Evolutionary conservation across 306 rosid genomes (phyloP).

Genomic region (Nissolia schottii): DNA sequence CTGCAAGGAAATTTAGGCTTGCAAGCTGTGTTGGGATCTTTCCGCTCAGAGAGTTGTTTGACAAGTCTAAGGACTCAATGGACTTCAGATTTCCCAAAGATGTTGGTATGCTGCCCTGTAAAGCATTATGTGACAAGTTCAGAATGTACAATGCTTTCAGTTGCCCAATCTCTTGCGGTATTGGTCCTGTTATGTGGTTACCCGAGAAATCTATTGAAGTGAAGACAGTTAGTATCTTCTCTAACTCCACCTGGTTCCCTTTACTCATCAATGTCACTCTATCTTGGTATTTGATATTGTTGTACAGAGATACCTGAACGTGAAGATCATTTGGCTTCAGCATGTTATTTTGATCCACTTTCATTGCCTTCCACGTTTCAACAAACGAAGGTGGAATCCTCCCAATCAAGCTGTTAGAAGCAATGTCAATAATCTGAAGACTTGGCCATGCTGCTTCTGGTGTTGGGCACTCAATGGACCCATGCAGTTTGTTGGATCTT

Average conservation of each 20-base stretch:
- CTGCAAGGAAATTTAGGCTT: not conserved
- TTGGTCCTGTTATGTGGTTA: not conserved
- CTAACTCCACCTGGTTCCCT: not conserved
- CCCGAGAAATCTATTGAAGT: conserved; percentile 8
- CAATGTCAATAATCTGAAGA: not conserved
- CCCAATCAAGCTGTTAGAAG: conserved; percentile 21
- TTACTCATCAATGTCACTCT: not conserved
- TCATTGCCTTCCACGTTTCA: conserved; percentile 16
- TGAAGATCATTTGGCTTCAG: not conserved
- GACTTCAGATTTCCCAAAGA: conserved; percentile 2
- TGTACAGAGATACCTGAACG: fast-evolving
- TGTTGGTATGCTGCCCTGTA: conserved; percentile 22
- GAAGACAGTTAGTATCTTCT: not conserved
- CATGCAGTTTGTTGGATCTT: not conserved
- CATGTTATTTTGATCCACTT: not conserved
- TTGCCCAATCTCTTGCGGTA: not conserved
- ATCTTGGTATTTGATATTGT: conserved; percentile 6
- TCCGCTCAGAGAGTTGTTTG: conserved; percentile 15
- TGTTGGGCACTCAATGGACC: conserved; percentile 12
- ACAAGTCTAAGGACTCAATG: conserved; percentile 32
- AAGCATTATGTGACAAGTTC: conserved; percentile 15
- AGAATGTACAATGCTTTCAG: not conserved
- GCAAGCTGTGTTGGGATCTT: conserved; percentile 20
- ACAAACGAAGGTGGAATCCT: not conserved
- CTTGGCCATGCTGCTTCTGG: not conserved